Base-by-base conservation (phyloP, 2,329 filamentous ascomycete genomes). In the Aspergillus awamori region DNA sequence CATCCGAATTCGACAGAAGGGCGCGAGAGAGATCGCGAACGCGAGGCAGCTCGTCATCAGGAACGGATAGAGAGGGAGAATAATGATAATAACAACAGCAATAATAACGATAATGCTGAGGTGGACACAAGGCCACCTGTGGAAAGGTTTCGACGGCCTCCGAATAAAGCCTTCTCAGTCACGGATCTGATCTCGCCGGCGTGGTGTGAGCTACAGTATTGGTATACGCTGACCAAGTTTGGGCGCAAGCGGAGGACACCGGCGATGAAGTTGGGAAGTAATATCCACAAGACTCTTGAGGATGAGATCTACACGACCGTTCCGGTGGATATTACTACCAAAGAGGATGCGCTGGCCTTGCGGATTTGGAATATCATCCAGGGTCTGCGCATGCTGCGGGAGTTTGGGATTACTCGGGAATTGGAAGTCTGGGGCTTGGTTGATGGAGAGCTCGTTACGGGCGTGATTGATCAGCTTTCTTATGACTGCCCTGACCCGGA, bases 181-280 rank as follows among this genome's bases (percentile, higher is more conserved):
- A 93, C 91, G 2, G 95, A 99, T 75, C 79, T 98, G 24, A 87
- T 93, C 0, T 90, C 92, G 1, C 93, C 93, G 2, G 89, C 93
- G 7, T 99, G 95, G 95, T 99, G 95, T 75, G 94, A 99, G 76
- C 76, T 98, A 61, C 93, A 98, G 74, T 96, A 97, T 70, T 93
- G 88, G 82, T 97, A 96, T 77, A 91, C 87, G 0, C 83, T 99
- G 58, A 91, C 88, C 3, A 88, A 86, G 58, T 86, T 89, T 71
- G 95, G 94, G 0, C 86, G 86, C 60, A 93, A 90, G 73, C 89
- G 85, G 57, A 83, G 83, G 36, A 98, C 93, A 0, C 77, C 85
- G 2, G 92, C 92, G 0, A 99, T 99, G 95, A 89, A 88, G 72
- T 84, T 87, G 57, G 95, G 95, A 0, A 89, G 87, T 39, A 87